A percentile compares a stretch with the other conserved stretches of the same genome.
Evolutionary conservation across 306 rosid genomes (phyloP).

Genomic region (Acacia acuminata): DNA sequence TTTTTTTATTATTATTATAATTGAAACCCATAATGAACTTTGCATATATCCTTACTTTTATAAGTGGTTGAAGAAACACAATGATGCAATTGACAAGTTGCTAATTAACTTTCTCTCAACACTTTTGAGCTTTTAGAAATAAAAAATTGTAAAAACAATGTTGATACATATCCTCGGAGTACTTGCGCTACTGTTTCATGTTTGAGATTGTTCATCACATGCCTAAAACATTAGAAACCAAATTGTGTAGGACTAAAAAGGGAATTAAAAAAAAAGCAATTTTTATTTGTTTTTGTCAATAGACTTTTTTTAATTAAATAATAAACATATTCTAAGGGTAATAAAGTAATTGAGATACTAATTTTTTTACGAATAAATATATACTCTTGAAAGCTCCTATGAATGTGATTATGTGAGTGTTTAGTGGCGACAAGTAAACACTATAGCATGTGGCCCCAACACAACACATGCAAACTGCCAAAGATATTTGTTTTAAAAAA

Average conservation of each 20-base stretch:
- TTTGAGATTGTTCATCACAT: background rate
- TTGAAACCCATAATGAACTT: background rate
- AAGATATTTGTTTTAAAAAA: background rate
- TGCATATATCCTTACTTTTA: background rate
- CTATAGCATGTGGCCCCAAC: background rate
- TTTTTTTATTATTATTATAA: background rate
- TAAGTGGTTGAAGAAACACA: background rate
- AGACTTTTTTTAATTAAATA: background rate
- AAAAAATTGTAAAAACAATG: background rate
- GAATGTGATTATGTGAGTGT: background rate
- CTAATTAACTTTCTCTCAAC: background rate
- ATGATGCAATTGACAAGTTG: constrained; percentile 7
- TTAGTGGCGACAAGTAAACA: background rate
- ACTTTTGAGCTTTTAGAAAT: background rate
- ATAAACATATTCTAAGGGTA: background rate
- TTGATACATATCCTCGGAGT: background rate
- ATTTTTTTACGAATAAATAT: background rate
- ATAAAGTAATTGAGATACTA: too few relatives aligned
- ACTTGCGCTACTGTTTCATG: background rate
- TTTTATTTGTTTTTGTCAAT: background rate
- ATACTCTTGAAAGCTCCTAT: background rate
- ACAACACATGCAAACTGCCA: background rate
- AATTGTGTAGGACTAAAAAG: background rate
- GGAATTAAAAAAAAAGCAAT: background rate
- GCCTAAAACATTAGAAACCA: background rate